Conservation (phyloP, 257 asterid genomes). For the Eucommia ulmoides region DNA sequence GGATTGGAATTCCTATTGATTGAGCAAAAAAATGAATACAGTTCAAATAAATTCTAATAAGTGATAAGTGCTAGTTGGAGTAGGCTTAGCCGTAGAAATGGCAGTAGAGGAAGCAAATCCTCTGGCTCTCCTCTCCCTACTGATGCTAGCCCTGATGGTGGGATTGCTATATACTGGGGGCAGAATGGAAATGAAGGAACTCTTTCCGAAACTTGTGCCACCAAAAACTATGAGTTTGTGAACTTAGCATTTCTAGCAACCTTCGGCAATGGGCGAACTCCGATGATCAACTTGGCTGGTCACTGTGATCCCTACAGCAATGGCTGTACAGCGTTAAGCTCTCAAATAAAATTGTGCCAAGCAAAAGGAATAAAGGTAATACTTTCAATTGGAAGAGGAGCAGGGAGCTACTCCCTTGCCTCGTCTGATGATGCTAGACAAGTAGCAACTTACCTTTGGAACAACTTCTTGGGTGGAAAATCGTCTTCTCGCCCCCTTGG, state of each 20-base stretch:
- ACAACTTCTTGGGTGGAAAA: too few species aligned
- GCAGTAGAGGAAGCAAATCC: neutral
- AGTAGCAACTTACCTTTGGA: too few species aligned
- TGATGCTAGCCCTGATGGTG: neutral
- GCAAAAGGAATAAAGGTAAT: neutral
- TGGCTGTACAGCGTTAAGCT: neutral
- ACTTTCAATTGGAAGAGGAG: neutral
- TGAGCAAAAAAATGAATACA: too few species aligned
- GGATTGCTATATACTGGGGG: neutral
- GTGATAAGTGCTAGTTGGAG: too few species aligned
- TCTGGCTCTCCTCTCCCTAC: neutral
- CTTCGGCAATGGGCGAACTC: neutral
- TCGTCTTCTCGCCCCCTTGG: too few species aligned
- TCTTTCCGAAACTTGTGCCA: neutral
- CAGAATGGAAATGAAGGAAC: neutral
- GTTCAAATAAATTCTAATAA: too few species aligned
- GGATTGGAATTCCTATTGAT: too few species aligned
- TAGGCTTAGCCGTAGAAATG: too few species aligned
- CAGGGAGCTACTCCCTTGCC: neutral
- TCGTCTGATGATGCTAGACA: neutral
- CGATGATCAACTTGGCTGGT: neutral
- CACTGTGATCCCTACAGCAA: neutral
- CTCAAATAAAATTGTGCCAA: neutral
- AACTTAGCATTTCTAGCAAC: neutral
- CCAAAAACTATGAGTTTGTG: neutral